phyloP scores from a whole-genome alignment of 768 basidiomycete species.

The Lentinula guzmanii region DNA sequence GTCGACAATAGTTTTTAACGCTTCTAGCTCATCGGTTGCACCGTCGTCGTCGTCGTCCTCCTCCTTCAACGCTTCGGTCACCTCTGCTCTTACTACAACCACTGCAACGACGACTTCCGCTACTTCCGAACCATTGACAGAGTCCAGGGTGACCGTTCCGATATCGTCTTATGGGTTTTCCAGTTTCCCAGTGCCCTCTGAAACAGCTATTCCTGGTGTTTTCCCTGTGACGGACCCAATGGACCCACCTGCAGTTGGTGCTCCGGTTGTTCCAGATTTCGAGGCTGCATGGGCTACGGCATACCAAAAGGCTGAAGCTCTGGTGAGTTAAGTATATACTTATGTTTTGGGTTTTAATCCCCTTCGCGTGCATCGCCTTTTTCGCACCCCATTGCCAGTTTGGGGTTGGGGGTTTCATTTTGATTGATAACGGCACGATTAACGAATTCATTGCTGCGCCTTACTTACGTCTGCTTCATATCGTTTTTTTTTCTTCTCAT shows the following conservation, averaged over 20 bases:
- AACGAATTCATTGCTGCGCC: background rate
- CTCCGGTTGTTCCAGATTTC: conserved; percentile 38
- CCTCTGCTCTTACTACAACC: background rate
- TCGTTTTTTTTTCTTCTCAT: conserved; percentile 9
- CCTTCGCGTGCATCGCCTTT: background rate
- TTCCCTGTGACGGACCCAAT: conserved; percentile 52
- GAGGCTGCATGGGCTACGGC: conserved; percentile 51
- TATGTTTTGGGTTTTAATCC: background rate
- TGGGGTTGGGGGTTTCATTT: background rate
- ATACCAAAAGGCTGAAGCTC: conserved; percentile 47
- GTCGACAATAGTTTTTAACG: background rate
- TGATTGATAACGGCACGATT: background rate
- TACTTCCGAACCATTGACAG: background rate
- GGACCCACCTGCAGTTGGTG: conserved; percentile 47
- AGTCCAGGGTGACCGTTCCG: conserved; percentile 22
- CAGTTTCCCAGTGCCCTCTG: conserved; percentile 57
- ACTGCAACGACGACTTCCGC: background rate
- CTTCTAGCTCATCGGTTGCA: background rate
- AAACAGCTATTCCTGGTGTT: conserved; percentile 43
- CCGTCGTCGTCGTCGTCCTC: background rate
- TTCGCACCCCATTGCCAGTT: background rate
- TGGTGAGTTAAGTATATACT: background rate
- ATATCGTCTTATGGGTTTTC: conserved; percentile 41
- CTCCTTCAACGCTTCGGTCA: background rate
- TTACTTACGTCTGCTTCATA: background rate